Percentiles rank a stretch among this genome's conserved stretches.
These are phyloP conservation scores for Smittium culicis DNA, from an alignment of 371 early-diverging fungal species.

Conservation along the genomic window DNA sequence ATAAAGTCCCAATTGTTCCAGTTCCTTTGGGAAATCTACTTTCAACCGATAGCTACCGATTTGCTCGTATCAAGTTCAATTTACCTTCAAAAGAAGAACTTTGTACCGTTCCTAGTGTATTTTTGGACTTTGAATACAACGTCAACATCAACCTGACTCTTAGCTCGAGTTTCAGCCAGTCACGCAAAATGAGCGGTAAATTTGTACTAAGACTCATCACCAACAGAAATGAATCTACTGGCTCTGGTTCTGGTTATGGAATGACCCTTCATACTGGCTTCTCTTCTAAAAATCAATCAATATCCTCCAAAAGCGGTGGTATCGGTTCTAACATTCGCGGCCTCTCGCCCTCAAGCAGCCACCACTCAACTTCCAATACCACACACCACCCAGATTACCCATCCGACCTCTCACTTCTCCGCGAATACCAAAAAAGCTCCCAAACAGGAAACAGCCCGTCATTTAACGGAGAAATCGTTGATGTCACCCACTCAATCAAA, in stretches of 20 bases:
- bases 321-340: neutral
- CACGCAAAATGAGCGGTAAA: conserved; percentile 15
- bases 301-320: neutral
- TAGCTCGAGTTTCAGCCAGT: conserved; percentile 25
- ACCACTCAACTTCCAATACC: no score
- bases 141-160: conserved; percentile 23
- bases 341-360: neutral
- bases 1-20: no score
- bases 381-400: no score
- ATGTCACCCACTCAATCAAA: conserved; percentile 21
- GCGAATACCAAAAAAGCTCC: conserved; percentile 9
- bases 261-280: neutral
- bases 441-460: no score
- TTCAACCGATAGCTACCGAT: no score
- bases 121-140: conserved; percentile 29
- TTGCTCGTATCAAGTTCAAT: no score
- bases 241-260: conserved; percentile 7
- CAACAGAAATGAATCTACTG: conserved; percentile 15
- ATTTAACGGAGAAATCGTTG: no score
- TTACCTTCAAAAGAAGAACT: no score
- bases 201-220: conserved; percentile 28
- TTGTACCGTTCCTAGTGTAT: conserved; percentile 31
- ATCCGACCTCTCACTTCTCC: conserved; percentile 12
- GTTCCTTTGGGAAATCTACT: no score
- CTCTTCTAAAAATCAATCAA: neutral